Conservation (phyloP, 2,329 filamentous ascomycete genomes). For the Aspergillus caelatus region DNA sequence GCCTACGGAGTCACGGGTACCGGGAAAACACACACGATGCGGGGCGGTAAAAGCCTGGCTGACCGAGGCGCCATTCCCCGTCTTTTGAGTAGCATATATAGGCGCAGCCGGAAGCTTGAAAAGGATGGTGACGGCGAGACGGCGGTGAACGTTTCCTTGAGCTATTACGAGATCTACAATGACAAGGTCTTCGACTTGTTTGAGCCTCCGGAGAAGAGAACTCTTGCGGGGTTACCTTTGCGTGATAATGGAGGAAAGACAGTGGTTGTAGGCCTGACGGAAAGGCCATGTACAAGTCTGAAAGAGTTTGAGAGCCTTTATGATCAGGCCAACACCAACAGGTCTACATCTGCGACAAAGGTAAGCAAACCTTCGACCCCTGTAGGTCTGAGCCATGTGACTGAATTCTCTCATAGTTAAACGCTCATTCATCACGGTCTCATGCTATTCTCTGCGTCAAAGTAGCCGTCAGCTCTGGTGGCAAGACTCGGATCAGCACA, state of each 20-base stretch:
- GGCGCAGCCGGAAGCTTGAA: slow-evolving; percentile 79
- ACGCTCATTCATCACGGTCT: slow-evolving; percentile 85
- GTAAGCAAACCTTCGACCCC: slow-evolving; percentile 30
- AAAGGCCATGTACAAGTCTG: slow-evolving; percentile 77
- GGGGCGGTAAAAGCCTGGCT: slow-evolving; percentile 81
- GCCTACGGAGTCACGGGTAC: slow-evolving; percentile 93
- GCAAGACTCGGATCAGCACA: slow-evolving; percentile 73
- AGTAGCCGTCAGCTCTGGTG: slow-evolving; percentile 72
- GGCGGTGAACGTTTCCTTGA: slow-evolving; percentile 72
- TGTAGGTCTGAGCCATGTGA: slow-evolving; percentile 6
- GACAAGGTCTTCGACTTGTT: slow-evolving; percentile 93
- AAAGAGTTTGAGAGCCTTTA: slow-evolving; percentile 91
- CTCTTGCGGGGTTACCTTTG: slow-evolving; percentile 75
- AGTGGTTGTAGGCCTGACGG: slow-evolving; percentile 81
- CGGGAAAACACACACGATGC: slow-evolving; percentile 95
- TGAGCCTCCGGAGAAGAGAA: slow-evolving; percentile 84
- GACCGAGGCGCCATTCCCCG: slow-evolving; percentile 88
- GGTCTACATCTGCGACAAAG: slow-evolving; percentile 87
- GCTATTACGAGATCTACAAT: slow-evolving; percentile 97
- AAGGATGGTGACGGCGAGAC: slow-evolving; percentile 76
- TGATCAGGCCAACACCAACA: slow-evolving; percentile 87
- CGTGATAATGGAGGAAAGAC: slow-evolving; percentile 87
- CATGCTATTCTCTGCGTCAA: slow-evolving; percentile 92
- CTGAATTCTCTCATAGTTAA: slow-evolving; percentile 57
- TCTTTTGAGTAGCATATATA: slow-evolving; percentile 81